phyloP scores from a whole-genome alignment of 2,329 filamentous ascomycete genomes.

The Blumeria graminis region DNA sequence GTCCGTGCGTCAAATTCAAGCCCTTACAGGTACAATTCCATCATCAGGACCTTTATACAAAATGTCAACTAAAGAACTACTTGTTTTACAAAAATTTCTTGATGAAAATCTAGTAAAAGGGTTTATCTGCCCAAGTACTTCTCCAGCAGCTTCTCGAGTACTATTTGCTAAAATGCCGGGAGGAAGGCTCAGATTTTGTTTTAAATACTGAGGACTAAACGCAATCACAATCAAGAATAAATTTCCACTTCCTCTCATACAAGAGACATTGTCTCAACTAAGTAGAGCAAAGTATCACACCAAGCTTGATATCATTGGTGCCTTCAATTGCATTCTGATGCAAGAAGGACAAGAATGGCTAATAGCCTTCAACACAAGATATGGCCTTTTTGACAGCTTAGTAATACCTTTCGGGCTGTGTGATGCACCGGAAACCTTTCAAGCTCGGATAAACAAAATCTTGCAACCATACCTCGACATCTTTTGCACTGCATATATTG shows the following conservation, averaged over 20 bases:
- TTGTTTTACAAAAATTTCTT: neutral
- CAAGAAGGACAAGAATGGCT: conserved; percentile 1
- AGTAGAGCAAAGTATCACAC: neutral
- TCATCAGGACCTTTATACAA: neutral
- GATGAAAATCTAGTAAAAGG: neutral
- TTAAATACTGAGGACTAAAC: neutral
- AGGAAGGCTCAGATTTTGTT: neutral
- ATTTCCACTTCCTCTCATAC: neutral
- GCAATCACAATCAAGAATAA: neutral
- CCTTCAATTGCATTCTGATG: neutral
- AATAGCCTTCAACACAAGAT: neutral
- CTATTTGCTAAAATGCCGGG: neutral
- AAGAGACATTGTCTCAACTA: neutral
- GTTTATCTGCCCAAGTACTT: no score
- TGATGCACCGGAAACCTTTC: neutral
- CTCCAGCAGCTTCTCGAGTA: neutral
- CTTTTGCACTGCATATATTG: neutral
- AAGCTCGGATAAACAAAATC: neutral
- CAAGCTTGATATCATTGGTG: neutral
- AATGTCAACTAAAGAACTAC: neutral
- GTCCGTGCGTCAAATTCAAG: no score
- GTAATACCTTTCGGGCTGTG: neutral
- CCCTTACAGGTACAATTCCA: no score
- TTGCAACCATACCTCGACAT: neutral
- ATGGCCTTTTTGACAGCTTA: neutral